Evolutionary conservation across 1,139 yeast genomes (phyloP).

Genomic region (Yamadazyma buinensis): DNA sequence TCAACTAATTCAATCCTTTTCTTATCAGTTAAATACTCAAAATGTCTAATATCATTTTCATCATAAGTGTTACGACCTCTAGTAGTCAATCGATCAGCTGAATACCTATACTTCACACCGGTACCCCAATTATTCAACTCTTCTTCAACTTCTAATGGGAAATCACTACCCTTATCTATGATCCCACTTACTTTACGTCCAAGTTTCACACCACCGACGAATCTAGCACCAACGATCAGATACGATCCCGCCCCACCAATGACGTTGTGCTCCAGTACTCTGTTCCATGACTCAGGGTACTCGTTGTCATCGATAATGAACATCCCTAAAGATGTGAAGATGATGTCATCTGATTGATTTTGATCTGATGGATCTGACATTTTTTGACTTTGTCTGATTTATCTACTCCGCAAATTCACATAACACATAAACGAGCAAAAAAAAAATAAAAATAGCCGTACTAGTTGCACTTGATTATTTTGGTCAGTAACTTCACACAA

Average conservation of each 20-base stretch:
- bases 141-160: conserved; percentile 48
- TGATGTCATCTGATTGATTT: neutral
- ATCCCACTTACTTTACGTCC: conserved; percentile 56
- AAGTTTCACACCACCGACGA: conserved; percentile 36
- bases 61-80: conserved; percentile 78
- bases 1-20: conserved; percentile 62
- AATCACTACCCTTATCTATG: conserved; percentile 76
- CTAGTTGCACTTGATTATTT: too few species aligned
- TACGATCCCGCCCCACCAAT: conserved; percentile 92
- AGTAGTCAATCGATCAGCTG: conserved; percentile 58
- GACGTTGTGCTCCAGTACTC: conserved; percentile 46
- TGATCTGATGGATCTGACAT: neutral
- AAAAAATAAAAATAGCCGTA: neutral
- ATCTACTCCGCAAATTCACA: neutral
- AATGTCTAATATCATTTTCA: conserved; percentile 53
- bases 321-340: conserved; percentile 68
- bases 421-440: neutral
- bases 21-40: conserved; percentile 52
- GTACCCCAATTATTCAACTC: conserved; percentile 60
- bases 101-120: conserved; percentile 53
- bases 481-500: too few species aligned
- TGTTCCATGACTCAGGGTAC: conserved; percentile 40
- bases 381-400: neutral
- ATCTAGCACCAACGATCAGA: conserved; percentile 74
- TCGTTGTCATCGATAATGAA: conserved; percentile 88